Conservation (phyloP, 2,329 filamentous ascomycete species). For the Trichoderma hamatum region DNA sequence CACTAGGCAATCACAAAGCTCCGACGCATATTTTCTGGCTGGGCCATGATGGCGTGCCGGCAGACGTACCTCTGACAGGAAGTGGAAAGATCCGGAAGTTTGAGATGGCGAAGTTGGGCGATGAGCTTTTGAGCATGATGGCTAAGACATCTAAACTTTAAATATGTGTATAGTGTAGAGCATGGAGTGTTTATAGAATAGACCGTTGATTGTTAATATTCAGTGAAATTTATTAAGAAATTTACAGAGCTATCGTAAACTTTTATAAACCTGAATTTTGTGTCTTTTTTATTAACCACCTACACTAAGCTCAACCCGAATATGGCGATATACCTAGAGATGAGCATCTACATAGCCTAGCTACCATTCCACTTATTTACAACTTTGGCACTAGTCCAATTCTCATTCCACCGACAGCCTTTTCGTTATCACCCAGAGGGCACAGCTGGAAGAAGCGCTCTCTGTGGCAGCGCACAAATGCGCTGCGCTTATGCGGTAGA, state of each 20-base stretch:
- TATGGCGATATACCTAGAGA: not conserved
- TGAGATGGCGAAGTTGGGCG: conserved; percentile 60
- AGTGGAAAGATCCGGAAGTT: conserved; percentile 73
- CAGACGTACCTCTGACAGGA: conserved; percentile 65
- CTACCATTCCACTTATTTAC: conserved; percentile 36
- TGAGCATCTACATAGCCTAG: not conserved
- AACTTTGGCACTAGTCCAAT: conserved; percentile 59
- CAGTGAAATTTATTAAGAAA: not conserved
- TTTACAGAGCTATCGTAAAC: not conserved
- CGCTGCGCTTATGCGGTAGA: conserved; percentile 71
- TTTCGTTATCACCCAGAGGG: conserved; percentile 59
- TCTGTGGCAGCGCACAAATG: conserved; percentile 65
- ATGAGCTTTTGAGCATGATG: conserved; percentile 56
- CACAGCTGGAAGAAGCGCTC: conserved; percentile 72
- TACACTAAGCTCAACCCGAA: not conserved
- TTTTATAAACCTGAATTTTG: not conserved
- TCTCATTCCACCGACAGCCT: conserved; percentile 56
- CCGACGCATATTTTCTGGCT: conserved; percentile 78
- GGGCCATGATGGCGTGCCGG: conserved; percentile 61
- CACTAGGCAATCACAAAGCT: conserved; percentile 68
- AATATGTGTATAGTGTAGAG: not conserved
- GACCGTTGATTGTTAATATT: not conserved
- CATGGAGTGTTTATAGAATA: not conserved
- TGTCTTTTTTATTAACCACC: not conserved
- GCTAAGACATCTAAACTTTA: conserved; percentile 52